These are phyloP conservation scores for Flueggea neowawraea DNA, from an alignment of 441 rosid genomes.

Conservation along the genomic window DNA sequence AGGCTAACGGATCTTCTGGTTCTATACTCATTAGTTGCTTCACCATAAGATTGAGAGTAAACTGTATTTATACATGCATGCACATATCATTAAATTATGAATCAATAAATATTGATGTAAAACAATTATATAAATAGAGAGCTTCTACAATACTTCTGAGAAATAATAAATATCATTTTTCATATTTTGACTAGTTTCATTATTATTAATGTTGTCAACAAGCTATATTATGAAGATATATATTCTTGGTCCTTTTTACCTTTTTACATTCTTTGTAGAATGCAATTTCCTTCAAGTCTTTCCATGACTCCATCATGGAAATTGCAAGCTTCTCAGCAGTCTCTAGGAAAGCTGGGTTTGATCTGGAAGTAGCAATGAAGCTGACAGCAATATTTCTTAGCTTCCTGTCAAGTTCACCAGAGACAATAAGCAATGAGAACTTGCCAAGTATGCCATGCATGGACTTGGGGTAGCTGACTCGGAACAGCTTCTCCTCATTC, in stretches of 20 bases:
- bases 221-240: not conserved
- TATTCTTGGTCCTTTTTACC: constrained; percentile 26
- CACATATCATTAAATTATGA: no score
- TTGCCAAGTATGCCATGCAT: constrained; percentile 79
- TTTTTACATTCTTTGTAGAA: constrained; percentile 53
- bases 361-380: constrained; percentile 48
- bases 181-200: no score
- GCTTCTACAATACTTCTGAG: no score
- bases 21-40: constrained; percentile 66
- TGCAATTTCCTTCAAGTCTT: constrained; percentile 30
- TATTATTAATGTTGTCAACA: no score
- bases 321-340: constrained; percentile 44
- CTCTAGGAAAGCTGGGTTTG: constrained; percentile 37
- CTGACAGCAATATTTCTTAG: constrained; percentile 47
- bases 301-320: constrained; percentile 71
- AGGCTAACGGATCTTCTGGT: constrained; percentile 53
- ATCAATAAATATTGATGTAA: no score
- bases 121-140: no score
- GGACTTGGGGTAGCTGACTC: constrained; percentile 62
- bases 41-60: constrained; percentile 60
- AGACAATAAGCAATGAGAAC: constrained; percentile 42
- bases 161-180: no score
- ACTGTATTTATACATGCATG: constrained; percentile 29
- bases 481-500: constrained; percentile 73
- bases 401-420: constrained; percentile 72